These are phyloP conservation scores for Tardiomyces blankii DNA, from an alignment of 1,139 yeast genomes.

Conservation along the genomic window DNA sequence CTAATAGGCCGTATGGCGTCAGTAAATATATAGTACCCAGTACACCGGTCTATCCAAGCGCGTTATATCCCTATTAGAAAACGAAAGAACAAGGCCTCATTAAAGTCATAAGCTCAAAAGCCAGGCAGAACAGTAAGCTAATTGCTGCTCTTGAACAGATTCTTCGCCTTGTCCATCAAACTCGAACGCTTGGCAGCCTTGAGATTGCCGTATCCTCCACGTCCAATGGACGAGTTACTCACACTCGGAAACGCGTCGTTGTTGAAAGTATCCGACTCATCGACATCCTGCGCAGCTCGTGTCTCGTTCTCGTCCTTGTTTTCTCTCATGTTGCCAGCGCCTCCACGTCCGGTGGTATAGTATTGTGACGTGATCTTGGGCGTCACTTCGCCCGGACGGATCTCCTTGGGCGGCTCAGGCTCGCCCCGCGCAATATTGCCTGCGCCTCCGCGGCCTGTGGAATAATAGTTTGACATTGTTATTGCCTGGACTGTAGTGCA, in stretches of 20 bases:
- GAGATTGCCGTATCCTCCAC: constrained; percentile 31
- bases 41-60: too few relatives aligned
- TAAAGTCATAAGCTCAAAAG: too few relatives aligned
- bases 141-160: constrained; percentile 8
- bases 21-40: too few relatives aligned
- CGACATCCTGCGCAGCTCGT: constrained; percentile 63
- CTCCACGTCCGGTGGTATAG: constrained; percentile 72
- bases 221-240: constrained; percentile 19
- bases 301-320: constrained; percentile 53
- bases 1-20: too few relatives aligned
- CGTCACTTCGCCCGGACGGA: constrained; percentile 40
- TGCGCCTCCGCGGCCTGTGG: constrained; percentile 79
- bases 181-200: constrained; percentile 10
- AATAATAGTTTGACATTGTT: constrained; percentile 18
- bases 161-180: constrained; percentile 12
- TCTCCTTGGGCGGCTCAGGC: constrained; percentile 28
- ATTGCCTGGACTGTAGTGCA: neutral
- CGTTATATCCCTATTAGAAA: too few relatives aligned
- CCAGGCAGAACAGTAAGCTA: neutral
- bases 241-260: neutral
- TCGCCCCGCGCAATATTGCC: constrained; percentile 49
- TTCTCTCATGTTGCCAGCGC: constrained; percentile 64
- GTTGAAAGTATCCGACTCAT: constrained; percentile 24
- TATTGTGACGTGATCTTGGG: constrained; percentile 49
- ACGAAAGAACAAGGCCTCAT: too few relatives aligned